A percentile compares a stretch with the other conserved stretches of the same genome.
phyloP scores from a whole-genome alignment of 148 eudicot species.

The Polygonum aviculare region DNA sequence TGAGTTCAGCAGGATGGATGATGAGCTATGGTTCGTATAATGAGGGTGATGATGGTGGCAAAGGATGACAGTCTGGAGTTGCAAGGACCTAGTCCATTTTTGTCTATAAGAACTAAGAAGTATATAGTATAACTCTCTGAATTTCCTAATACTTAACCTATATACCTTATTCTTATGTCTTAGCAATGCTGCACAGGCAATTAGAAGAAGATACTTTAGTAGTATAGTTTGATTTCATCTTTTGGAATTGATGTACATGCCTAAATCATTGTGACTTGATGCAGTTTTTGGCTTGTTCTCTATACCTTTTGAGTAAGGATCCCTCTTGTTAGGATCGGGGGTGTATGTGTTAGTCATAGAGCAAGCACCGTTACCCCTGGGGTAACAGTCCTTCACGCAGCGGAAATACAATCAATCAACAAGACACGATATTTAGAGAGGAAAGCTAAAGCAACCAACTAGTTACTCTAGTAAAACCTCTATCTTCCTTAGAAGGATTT shows the following conservation, averaged over 20 bases:
- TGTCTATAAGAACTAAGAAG: not conserved
- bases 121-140: not conserved
- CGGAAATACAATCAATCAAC: too few relatives aligned
- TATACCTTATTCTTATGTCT: too few relatives aligned
- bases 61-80: not conserved
- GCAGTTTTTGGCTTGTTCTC: not conserved
- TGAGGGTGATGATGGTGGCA: too few relatives aligned
- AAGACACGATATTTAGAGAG: too few relatives aligned
- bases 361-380: too few relatives aligned
- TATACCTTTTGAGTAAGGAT: not conserved
- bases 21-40: conserved; percentile 16
- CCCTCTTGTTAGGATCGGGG: too few relatives aligned
- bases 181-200: not conserved
- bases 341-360: too few relatives aligned
- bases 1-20: not conserved
- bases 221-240: too few relatives aligned
- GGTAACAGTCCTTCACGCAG: too few relatives aligned
- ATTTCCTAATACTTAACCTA: not conserved
- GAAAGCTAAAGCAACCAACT: too few relatives aligned
- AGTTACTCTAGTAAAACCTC: too few relatives aligned
- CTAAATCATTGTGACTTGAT: not conserved
- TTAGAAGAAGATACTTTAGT: not conserved
- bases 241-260: not conserved
- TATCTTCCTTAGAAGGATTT: too few relatives aligned
- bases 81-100: not conserved